A percentile compares a stretch with the other conserved stretches of the same genome.
Conservation (phyloP, 2,329 filamentous ascomycete species). For the Exophiala lecanii-corni region DNA sequence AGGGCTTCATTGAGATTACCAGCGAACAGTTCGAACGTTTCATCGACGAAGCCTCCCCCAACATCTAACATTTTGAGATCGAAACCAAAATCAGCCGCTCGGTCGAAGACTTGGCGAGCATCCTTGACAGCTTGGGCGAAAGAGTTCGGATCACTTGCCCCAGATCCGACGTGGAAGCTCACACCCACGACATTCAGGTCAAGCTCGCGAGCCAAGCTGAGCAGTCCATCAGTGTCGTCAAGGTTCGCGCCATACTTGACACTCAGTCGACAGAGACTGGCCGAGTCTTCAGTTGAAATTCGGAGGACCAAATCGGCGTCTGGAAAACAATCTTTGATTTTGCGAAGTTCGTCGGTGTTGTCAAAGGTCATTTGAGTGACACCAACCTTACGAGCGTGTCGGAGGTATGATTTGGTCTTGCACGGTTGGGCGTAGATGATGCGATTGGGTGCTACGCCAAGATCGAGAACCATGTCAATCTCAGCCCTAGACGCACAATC, state of each 20-base stretch:
- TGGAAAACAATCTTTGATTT: conserved; percentile 89
- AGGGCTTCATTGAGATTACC: conserved; percentile 71
- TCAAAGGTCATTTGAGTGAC: conserved; percentile 99
- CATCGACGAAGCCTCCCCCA: conserved; percentile 85
- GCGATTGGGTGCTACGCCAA: conserved; percentile 78
- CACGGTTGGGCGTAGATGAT: conserved; percentile 99
- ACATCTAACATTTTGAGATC: conserved; percentile 84
- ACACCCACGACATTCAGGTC: conserved; percentile 90
- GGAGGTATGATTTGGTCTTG: conserved; percentile 98
- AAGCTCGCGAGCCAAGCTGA: conserved; percentile 74
- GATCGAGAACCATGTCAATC: conserved; percentile 82
- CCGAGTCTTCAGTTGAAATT: conserved; percentile 93
- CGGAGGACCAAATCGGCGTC: conserved; percentile 87
- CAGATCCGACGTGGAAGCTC: conserved; percentile 96
- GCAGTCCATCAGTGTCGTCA: conserved; percentile 71
- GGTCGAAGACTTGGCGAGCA: conserved; percentile 82
- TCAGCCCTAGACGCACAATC: conserved; percentile 98
- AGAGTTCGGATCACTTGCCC: conserved; percentile 85
- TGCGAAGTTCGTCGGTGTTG: conserved; percentile 95
- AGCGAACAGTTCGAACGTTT: conserved; percentile 90
- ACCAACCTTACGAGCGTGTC: conserved; percentile 75
- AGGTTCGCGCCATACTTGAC: conserved; percentile 94
- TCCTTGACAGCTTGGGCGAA: conserved; percentile 90
- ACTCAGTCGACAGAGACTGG: conserved; percentile 88
- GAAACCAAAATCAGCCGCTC: conserved; percentile 71